These are phyloP conservation scores for Ophiocordyceps robertsii DNA, from an alignment of 2,329 filamentous ascomycete species.

Conservation along the genomic window DNA sequence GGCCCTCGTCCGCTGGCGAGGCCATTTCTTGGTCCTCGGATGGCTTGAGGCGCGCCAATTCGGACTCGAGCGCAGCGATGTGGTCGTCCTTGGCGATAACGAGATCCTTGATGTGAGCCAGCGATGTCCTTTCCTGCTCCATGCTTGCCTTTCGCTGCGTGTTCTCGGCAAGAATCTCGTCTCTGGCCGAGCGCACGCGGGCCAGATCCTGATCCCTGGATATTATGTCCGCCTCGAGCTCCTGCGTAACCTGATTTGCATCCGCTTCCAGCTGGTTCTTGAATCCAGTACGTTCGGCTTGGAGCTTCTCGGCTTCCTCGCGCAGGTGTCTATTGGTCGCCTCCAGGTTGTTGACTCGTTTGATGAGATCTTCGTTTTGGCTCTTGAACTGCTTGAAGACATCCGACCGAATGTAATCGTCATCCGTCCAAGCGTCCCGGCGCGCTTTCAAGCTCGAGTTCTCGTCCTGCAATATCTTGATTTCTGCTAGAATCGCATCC, in stretches of 20 bases:
- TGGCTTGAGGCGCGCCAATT: constrained; percentile 57
- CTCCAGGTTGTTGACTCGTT: constrained; percentile 81
- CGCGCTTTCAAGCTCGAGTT: constrained; percentile 59
- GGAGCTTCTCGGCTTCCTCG: constrained; percentile 73
- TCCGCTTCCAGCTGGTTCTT: constrained; percentile 73
- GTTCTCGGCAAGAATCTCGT: constrained; percentile 75
- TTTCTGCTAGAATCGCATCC: constrained; percentile 64
- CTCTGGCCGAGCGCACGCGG: constrained; percentile 69
- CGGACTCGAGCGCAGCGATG: constrained; percentile 69
- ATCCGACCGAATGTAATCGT: constrained; percentile 86
- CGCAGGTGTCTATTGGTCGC: constrained; percentile 74
- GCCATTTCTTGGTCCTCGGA: constrained; percentile 31
- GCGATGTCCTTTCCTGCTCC: constrained; percentile 58
- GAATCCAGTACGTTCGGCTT: constrained; percentile 73
- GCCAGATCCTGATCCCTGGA: constrained; percentile 74
- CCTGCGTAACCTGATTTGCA: constrained; percentile 54
- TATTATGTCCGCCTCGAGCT: constrained; percentile 71
- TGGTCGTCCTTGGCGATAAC: constrained; percentile 66
- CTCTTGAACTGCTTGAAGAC: constrained; percentile 84
- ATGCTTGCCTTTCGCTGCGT: constrained; percentile 66
- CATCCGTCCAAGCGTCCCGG: constrained; percentile 66
- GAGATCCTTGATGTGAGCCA: constrained; percentile 67
- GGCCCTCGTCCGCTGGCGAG: constrained; percentile 31
- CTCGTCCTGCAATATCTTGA: constrained; percentile 61
- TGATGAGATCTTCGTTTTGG: constrained; percentile 86